Base-by-base conservation (phyloP, 1,284 basidiomycete genomes). In the Malassezia globosa region DNA sequence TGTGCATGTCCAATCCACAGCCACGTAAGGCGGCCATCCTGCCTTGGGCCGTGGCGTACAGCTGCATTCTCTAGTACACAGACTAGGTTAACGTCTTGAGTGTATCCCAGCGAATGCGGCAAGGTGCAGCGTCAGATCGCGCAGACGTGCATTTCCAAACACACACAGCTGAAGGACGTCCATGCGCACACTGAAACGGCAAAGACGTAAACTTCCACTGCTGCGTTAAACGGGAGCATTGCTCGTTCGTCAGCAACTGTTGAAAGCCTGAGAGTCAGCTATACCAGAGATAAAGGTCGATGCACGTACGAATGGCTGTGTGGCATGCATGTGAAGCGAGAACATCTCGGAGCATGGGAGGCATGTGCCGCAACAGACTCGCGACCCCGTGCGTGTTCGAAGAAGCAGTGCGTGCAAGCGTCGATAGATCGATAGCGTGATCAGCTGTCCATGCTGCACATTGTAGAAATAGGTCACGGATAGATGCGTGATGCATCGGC, bases 141-240 rank as follows among this genome's bases (percentile, higher is more conserved):
- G 7, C 2, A n/a, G 2, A 25, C 16, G 11, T 21, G 26, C 44
- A 18, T 22, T n/a, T n/a, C n/a, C n/a, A n/a, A 16, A 46, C 8
- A 21, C 34, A 37, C 19, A 48, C 40, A 5, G 40, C 35, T 5
- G 46, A 48, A 4, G 46, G 46, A 5, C 74, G 54, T 0, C 89
- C 90, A 73, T 96, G 90, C 14, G 90, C 90, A 73, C 90, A 96
- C 65, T 85, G 84, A 72, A 92, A 94, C 1, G 90, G 89, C 60
- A 86, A 83, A 2, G 78, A 76, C 1, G 86, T 85, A 50, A 77
- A 67, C 3, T 81, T 77, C 19, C 95, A 76, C 57, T 81, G 77
- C 5, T 65, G 59, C 29, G 95, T 75, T 33, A 96, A 77, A 24
- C 77, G 76, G 58, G 77, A 68, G 68, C 85, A 86, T 65, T 92